Evolutionary conservation across 495 filamentous ascomycete species (phyloP), one percentile per base, ranked within the genome.

Genomic region (Echria macrotheca): DNA sequence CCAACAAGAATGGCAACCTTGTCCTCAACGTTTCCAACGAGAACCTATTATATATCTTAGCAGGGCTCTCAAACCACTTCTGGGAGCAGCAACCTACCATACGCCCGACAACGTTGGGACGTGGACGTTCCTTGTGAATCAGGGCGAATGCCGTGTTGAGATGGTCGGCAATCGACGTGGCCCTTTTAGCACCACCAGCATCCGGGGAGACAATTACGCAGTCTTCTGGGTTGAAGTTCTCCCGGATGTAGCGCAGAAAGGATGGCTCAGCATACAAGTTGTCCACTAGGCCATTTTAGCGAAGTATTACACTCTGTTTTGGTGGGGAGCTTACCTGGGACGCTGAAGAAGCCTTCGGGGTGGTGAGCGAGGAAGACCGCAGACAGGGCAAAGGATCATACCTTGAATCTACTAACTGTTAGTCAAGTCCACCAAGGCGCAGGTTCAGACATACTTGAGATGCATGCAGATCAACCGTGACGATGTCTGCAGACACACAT

Each of bases 201-300:
- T 97, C 93, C 0, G 94, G 93, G 55, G 87, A 93, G 45, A 98
- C 93, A 56, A 98, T 95, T 42, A 98, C 87, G 56, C 86, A 90
- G 55, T 95, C 87, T 56, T 79, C 76, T 17, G 89, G 80, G 51
- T 83, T 75, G 44, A 94, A 75, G 63, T 96, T 87, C 68, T 95
- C 88, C 50, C 85, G 73, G 52, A 97, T 96, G 81, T 89, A 96
- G 53, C 85, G 78, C 56, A 96, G 71, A 53, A 91, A 93, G 42
- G 87, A 91, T 1, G 91, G 91, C 69, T 97, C 91, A 22, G 91
- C 93, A 63, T 97, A 97, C 11, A 98, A 73, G 68, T 97, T 96
- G 65, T 98, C 93, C 33, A 66, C 63, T 54, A 32, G n/a, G 42
- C 10, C 3, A 3, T 10, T 1, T 12, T 6, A 37, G 52, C 33